Evolutionary conservation across 2,329 filamentous ascomycete species (phyloP).

Genomic region (Sporothrix luriei): DNA sequence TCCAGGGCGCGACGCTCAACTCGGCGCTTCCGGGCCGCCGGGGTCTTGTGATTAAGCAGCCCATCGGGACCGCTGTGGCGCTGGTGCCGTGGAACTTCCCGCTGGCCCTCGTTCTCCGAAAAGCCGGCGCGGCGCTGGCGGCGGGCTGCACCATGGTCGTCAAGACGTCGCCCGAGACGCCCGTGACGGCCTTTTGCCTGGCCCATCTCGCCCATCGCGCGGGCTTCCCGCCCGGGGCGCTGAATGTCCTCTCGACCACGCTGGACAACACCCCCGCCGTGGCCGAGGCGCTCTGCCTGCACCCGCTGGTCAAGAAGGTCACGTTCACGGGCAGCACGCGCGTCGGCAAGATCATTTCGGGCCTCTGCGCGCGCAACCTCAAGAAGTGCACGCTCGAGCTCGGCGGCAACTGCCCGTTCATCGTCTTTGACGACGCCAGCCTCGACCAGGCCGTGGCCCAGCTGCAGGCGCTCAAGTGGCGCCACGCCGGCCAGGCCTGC

Average conservation of each 20-base stretch:
- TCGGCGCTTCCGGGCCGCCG: constrained; percentile 64
- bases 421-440: constrained; percentile 70
- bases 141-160: constrained; percentile 74
- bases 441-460: constrained; percentile 60
- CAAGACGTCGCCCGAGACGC: constrained; percentile 74
- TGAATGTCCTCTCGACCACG: constrained; percentile 56
- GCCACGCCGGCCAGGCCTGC: constrained; percentile 65
- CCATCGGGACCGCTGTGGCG: constrained; percentile 67
- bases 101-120: constrained; percentile 67
- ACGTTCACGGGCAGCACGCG: constrained; percentile 75
- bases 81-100: constrained; percentile 76
- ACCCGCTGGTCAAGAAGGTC: constrained; percentile 60
- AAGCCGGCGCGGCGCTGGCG: constrained; percentile 67
- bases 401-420: constrained; percentile 69
- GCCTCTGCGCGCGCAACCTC: constrained; percentile 63
- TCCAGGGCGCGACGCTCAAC: constrained; percentile 62
- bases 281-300: constrained; percentile 52
- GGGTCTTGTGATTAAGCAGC: constrained; percentile 73
- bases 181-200: constrained; percentile 69
- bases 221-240: constrained; percentile 73
- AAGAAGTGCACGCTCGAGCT: constrained; percentile 73
- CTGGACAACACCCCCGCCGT: constrained; percentile 50
- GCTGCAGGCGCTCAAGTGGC: constrained; percentile 46
- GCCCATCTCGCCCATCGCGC: constrained; percentile 69
- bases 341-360: constrained; percentile 68